Percentiles rank a stretch among this genome's conserved stretches.
Evolutionary conservation across 192 early-diverging fungal species (phyloP).

Genomic region (Backusella australiensis): DNA sequence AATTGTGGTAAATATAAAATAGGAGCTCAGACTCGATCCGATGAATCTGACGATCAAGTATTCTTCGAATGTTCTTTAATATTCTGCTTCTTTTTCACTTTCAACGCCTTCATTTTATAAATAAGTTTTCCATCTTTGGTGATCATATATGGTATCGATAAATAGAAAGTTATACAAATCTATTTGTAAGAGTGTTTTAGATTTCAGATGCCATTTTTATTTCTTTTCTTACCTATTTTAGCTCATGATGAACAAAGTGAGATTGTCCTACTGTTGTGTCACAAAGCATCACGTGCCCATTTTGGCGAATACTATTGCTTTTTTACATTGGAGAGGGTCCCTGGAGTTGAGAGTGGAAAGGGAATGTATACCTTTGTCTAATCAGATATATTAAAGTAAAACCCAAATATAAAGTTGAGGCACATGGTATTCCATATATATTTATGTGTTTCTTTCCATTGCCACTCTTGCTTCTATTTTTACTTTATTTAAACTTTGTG

Average conservation of each 20-base stretch:
- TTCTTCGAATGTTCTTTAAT: no score
- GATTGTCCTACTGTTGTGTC: not conserved
- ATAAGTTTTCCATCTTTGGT: not conserved
- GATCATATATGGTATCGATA: not conserved
- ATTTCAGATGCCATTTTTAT: not conserved
- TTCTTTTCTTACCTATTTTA: not conserved
- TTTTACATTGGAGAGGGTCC: not conserved
- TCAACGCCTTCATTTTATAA: not conserved
- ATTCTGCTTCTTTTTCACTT: not conserved
- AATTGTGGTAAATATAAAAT: no score
- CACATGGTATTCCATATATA: not conserved
- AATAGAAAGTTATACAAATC: not conserved
- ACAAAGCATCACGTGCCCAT: not conserved
- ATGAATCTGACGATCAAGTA: no score
- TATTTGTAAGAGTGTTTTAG: not conserved
- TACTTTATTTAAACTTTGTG: not conserved
- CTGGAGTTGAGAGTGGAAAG: not conserved
- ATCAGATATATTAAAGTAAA: not conserved
- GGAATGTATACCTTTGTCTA: not conserved
- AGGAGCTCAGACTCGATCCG: no score
- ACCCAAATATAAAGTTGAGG: not conserved
- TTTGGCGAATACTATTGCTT: not conserved
- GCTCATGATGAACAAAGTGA: not conserved
- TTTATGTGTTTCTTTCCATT: not conserved
- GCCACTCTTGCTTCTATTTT: not conserved